phyloP scores from a whole-genome alignment of 2,329 filamentous ascomycete genomes.

The Colletotrichum lupini region DNA sequence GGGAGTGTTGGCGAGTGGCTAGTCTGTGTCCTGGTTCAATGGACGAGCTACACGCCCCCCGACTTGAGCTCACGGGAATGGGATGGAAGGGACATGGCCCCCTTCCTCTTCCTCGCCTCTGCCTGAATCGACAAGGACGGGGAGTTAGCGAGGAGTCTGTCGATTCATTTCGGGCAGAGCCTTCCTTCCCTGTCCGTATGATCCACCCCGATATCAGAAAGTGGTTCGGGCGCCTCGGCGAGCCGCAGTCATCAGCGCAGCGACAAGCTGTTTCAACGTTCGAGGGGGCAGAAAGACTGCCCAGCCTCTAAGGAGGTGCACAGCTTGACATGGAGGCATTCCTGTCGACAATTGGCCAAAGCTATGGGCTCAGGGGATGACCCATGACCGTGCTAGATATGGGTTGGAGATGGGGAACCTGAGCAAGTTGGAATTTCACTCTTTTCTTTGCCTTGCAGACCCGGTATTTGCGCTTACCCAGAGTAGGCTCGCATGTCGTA shows the following conservation, averaged over 20 bases:
- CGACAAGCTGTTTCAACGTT: not conserved
- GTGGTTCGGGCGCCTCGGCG: conserved; percentile 21
- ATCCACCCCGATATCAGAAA: conserved; percentile 20
- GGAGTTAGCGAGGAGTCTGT: too few species aligned
- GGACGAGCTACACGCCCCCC: not conserved
- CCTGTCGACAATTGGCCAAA: not conserved
- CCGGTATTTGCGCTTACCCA: not conserved
- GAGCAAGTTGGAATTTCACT: not conserved
- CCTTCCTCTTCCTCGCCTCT: not conserved
- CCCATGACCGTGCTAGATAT: not conserved
- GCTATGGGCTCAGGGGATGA: not conserved
- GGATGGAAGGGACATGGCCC: not conserved
- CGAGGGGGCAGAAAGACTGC: conserved; percentile 8
- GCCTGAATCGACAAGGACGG: not conserved
- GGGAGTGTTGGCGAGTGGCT: conserved; percentile 13
- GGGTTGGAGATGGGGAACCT: not conserved
- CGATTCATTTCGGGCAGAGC: conserved; percentile 32
- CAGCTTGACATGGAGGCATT: not conserved
- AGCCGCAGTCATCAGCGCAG: conserved; percentile 4
- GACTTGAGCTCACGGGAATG: not conserved
- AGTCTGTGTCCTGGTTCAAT: not conserved
- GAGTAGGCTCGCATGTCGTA: conserved; percentile 8
- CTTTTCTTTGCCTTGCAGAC: not conserved
- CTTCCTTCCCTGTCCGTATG: conserved; percentile 20
- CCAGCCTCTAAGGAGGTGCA: not conserved